phyloP scores from a whole-genome alignment of 768 basidiomycete genomes.

The Lyophyllum shimeji region DNA sequence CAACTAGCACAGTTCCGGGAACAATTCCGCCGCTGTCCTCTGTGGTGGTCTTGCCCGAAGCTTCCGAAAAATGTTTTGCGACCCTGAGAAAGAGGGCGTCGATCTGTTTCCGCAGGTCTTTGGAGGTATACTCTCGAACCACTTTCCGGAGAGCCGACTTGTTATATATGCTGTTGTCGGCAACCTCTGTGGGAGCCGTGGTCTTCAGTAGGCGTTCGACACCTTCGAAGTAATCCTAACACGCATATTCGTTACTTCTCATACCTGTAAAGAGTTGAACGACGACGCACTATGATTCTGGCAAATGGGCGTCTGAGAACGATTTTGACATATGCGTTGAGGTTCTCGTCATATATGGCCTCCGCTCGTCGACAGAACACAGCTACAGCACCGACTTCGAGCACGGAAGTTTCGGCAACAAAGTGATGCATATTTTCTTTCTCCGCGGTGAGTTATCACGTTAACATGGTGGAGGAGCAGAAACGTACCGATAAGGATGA shows the following conservation, averaged over 20 bases:
- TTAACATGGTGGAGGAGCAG: not conserved
- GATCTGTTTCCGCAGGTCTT: constrained; percentile 87
- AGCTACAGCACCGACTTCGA: constrained; percentile 63
- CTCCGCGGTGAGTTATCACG: not conserved
- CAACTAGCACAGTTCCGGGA: constrained; percentile 67
- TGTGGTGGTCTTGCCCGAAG: constrained; percentile 61
- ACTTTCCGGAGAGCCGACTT: constrained; percentile 80
- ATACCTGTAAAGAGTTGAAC: not conserved
- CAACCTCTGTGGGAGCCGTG: constrained; percentile 74
- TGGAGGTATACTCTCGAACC: constrained; percentile 80
- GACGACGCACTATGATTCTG: constrained; percentile 74
- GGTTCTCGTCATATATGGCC: constrained; percentile 85
- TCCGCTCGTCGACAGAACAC: constrained; percentile 73
- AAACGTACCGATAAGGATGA: constrained; percentile 85
- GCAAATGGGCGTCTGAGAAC: constrained; percentile 84
- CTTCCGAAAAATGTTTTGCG: constrained; percentile 93
- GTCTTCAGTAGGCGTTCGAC: constrained; percentile 85
- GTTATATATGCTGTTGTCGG: constrained; percentile 72
- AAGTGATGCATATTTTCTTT: constrained; percentile 97
- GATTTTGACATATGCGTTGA: constrained; percentile 82
- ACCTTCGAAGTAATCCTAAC: constrained; percentile 92
- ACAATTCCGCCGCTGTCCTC: constrained; percentile 56
- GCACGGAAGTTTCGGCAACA: constrained; percentile 73
- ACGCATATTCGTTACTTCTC: not conserved
- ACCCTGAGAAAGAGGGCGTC: constrained; percentile 88